Evolutionary conservation across 495 filamentous ascomycete genomes (phyloP).

Genomic region (Penicillium crystallinum): DNA sequence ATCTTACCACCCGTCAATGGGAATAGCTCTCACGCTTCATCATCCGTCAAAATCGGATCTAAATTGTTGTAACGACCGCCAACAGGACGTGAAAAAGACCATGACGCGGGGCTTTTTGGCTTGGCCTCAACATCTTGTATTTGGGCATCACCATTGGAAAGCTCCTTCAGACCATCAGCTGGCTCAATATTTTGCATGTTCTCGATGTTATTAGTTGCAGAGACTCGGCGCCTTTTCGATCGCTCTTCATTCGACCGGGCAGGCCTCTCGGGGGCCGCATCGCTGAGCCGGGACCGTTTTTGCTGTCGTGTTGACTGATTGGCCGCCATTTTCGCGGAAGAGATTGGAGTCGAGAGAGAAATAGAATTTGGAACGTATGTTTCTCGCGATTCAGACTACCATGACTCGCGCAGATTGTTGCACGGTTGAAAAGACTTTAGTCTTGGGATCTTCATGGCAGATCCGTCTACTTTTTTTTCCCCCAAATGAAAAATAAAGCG

Average conservation of each 20-base stretch:
- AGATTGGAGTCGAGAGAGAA: not conserved
- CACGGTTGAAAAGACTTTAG: not conserved
- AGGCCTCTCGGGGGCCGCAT: slow-evolving; percentile 25
- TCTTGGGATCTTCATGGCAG: slow-evolving; percentile 1
- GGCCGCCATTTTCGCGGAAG: slow-evolving; percentile 14
- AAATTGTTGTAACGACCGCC: slow-evolving; percentile 46
- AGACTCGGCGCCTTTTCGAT: slow-evolving; percentile 33
- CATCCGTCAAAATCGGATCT: slow-evolving; percentile 70
- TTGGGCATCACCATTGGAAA: not conserved
- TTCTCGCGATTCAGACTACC: slow-evolving; percentile 2
- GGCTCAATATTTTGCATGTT: not conserved
- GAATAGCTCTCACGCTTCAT: slow-evolving; percentile 65
- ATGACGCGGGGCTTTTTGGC: slow-evolving; percentile 14
- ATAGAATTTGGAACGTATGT: not conserved
- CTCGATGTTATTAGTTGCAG: slow-evolving; percentile 11
- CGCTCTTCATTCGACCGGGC: slow-evolving; percentile 20
- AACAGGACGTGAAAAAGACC: slow-evolving; percentile 31
- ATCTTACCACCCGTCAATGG: not conserved
- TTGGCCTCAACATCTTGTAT: slow-evolving; percentile 6
- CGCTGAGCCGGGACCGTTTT: slow-evolving; percentile 35
- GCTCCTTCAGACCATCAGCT: not conserved
- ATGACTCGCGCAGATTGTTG: not conserved
- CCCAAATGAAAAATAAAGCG: slow-evolving; percentile 16
- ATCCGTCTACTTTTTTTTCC: slow-evolving; percentile 18
- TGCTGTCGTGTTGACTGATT: slow-evolving; percentile 21